Evolutionary conservation across 768 basidiomycete species (phyloP), one percentile per base, ranked within the genome.

Genomic region (Suillus discolor): DNA sequence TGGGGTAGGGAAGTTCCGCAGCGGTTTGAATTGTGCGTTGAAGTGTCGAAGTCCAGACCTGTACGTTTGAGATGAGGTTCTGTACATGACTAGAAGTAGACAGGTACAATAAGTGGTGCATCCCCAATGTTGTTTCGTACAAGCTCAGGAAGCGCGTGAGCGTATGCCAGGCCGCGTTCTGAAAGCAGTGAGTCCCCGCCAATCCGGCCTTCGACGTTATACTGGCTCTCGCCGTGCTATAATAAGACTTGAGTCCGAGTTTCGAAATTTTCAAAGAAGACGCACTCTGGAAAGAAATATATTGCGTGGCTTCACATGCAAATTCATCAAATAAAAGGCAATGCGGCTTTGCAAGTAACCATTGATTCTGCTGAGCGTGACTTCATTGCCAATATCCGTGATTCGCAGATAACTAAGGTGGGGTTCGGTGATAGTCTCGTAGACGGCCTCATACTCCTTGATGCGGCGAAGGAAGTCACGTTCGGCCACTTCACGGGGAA

Each of bases 31-130:
- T 92, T 20, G 97, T 99, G 31, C 96, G 85, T 67, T 89, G 85
- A 61, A 99, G 82, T 1, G 97, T 99, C n/a, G 97, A 99, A 4
- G 97, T 99, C 97, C 97, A 99, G 36, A 99, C 93, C 94, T 96
- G 68, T 25, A 47, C 42, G 28, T 38, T 36, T 28, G n/a, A 61
- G 20, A 38, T 34, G 55, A 60, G 25, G 28, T 42, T 63, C 8
- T 15, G 41, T 38, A 39, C 23, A 36, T 61, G 41, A 15, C 38
- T 6, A 45, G 20, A 60, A 25, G 16, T 66, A 47, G 55, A 28
- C 25, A 49, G 8, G 54, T 60, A 60, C 59, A 42, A 95, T 98
- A 68, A 99, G 77, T 0, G 89, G 87, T 2, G 89, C 90, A 71
- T 96, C 88, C 31, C 97, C 97, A 59, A 98, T 90, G 71, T 96